These are phyloP conservation scores for Schwanniomyces polymorphus DNA, from an alignment of 805 yeast species.

Conservation along the genomic window DNA sequence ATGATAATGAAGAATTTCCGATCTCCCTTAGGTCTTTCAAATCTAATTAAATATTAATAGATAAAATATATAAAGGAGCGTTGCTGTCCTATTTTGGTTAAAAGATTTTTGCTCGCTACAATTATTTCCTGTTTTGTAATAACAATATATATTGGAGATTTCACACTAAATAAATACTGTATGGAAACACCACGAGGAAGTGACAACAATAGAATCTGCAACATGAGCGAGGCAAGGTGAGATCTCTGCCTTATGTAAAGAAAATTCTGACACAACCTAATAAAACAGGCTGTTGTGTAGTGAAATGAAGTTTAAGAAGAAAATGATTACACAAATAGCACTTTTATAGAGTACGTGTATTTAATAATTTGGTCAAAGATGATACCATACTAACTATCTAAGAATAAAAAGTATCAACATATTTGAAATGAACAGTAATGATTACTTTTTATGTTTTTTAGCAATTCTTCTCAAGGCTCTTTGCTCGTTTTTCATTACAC, in stretches of 20 bases:
- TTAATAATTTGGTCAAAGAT: not conserved
- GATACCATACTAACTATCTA: not conserved
- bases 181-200: not conserved
- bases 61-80: not conserved
- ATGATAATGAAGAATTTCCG: not conserved
- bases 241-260: not conserved
- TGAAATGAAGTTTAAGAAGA: not conserved
- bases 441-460: constrained; percentile 70
- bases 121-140: not conserved
- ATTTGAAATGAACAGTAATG: not conserved
- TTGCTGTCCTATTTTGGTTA: not conserved
- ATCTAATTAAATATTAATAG: not conserved
- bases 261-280: not conserved
- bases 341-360: not conserved
- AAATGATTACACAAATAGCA: too few relatives aligned
- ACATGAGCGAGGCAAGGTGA: not conserved
- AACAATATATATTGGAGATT: not conserved
- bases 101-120: not conserved
- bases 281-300: constrained; percentile 8
- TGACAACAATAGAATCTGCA: not conserved
- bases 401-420: not conserved
- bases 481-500: constrained; percentile 95
- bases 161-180: not conserved
- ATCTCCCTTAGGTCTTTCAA: not conserved
- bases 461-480: constrained; percentile 88